Conservation (phyloP, 257 asterid genomes). For the Solanum pennellii region DNA sequence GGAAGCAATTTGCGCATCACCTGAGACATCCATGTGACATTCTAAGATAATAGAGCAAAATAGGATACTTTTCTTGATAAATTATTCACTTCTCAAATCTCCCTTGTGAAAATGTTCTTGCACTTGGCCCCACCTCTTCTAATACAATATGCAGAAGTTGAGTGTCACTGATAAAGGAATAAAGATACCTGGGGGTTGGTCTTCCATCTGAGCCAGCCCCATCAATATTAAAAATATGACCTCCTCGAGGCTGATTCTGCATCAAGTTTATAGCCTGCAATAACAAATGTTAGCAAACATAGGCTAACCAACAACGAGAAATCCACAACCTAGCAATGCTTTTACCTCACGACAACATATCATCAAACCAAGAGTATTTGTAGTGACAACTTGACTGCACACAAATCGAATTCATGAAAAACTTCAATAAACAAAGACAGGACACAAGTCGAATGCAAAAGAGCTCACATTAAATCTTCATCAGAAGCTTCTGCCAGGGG, state of each 20-base stretch:
- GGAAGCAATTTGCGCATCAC: background rate
- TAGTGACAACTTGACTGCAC: slow-evolving; percentile 85
- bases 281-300: slow-evolving; percentile 18
- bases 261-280: slow-evolving; percentile 84
- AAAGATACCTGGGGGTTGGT: slow-evolving; percentile 82
- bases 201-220: slow-evolving; percentile 99
- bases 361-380: slow-evolving; percentile 93
- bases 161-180: background rate
- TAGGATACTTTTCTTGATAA: background rate
- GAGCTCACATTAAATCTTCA: slow-evolving; percentile 74
- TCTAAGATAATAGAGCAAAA: background rate
- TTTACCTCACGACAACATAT: slow-evolving; percentile 97
- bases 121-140: background rate
- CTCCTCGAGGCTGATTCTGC: slow-evolving; percentile 82
- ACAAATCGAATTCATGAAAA: slow-evolving; percentile 1
- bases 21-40: background rate
- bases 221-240: slow-evolving; percentile 86
- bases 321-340: background rate
- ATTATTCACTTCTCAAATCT: background rate
- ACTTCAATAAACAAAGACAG: background rate
- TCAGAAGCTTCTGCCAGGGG: slow-evolving; percentile 89
- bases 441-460: background rate
- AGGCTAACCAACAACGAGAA: slow-evolving; percentile 1
- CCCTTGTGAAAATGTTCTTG: background rate
- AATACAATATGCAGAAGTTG: background rate